Base-by-base conservation (phyloP, 108 stramenopile species). In the Nitzschia inconspicua region DNA sequence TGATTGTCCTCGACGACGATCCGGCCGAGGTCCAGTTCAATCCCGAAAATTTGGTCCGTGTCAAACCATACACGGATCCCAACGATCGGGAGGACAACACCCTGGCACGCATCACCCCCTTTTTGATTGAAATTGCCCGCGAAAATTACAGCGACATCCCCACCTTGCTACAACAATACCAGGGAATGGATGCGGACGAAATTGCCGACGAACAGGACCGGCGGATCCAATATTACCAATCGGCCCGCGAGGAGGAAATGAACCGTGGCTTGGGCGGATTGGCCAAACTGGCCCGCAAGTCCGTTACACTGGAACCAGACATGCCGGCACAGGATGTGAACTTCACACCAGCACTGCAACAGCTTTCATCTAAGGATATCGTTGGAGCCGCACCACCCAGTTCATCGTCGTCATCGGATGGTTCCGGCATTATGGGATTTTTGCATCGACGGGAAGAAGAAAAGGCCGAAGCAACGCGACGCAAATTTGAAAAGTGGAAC, bases 1-100 rank as follows among this genome's bases (percentile, higher is more conserved):
- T 97, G 57, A 68, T 99, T 34, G 84, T 94, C 9, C 65, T 99
- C 41, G 98, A 99, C 71, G 97, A 99, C 64, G 94, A 98, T 73
- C 78, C 86, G 20, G 78, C 73, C 18, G 86, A 93, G 48, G 74
- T 88, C 35, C 70, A 66, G 53, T 77, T 95, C 36, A 89, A 95
- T 67, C 96, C 96, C 3, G 85, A 95, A 53, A 96, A 99, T 72
- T 64, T 92, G 67, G 92, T 99, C 62, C 60, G 67, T n/a, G 78
- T 99, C 63, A 94, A 96, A 53, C 90, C 96, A 19, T 99, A 94
- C 75, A 78, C 63, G 40, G 89, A 97, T 57, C 82, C 94, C 7
- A 82, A 47, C 44, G 87, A 85, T 65, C 71, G 81, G 20, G 63
- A 63, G 18, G 94, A 95, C 61, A 74, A 75, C 30, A 78, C 87